Evolutionary conservation across 306 rosid genomes (phyloP).

Genomic region (Arachis hypogaea): DNA sequence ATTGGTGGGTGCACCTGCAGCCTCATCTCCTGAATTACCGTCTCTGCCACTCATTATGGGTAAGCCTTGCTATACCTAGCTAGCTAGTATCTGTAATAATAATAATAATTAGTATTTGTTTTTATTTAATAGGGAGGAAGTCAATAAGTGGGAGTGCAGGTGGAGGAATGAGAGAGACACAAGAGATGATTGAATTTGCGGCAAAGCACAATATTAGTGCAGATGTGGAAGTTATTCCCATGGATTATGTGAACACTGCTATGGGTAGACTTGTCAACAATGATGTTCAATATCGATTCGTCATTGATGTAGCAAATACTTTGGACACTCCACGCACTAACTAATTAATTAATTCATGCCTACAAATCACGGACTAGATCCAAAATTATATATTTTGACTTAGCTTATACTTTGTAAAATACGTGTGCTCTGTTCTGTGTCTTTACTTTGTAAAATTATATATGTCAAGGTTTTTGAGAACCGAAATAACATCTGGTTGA

Average conservation of each 20-base stretch:
- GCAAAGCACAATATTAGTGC: constrained; percentile 42
- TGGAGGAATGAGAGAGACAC: constrained; percentile 44
- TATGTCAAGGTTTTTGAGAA: no score
- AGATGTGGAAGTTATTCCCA: constrained; percentile 44
- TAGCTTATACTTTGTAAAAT: no score
- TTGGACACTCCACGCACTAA: neutral
- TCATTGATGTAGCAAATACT: constrained; percentile 49
- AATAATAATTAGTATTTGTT: no score
- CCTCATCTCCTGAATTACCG: constrained; percentile 41
- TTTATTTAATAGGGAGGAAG: constrained; percentile 37
- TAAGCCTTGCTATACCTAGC: constrained; percentile 11
- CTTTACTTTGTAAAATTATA: no score
- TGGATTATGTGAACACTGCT: constrained; percentile 45
- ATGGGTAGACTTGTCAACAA: constrained; percentile 37
- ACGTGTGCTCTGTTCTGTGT: no score
- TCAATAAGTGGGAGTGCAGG: constrained; percentile 39
- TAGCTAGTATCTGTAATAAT: no score
- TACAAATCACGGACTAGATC: no score
- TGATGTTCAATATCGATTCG: constrained; percentile 50
- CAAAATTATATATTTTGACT: no score
- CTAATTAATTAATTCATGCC: no score
- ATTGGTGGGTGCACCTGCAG: constrained; percentile 42
- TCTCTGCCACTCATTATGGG: constrained; percentile 38
- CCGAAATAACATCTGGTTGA: no score
- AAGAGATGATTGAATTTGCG: constrained; percentile 50